Base-by-base conservation (phyloP, 2,329 filamentous ascomycete species). In the Pseudogymnoascus sp. region DNA sequence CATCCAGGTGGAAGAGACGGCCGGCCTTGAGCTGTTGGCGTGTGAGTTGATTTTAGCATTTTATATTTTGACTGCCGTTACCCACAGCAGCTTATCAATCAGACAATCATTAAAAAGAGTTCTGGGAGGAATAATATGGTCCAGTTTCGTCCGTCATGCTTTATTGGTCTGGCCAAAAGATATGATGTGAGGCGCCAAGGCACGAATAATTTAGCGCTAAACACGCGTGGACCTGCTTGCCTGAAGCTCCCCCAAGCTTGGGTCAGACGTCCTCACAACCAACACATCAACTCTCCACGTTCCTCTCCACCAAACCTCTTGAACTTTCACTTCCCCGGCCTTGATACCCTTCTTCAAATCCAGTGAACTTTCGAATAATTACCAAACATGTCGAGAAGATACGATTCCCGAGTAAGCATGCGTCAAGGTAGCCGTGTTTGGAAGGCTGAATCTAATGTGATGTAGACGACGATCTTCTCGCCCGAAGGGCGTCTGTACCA, bases 391-490 rank as follows among this genome's bases (percentile, higher is more conserved):
- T 96, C 93, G 78, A 90, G 93, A 81, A 89, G 93, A 83, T 97
- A 97, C 82, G 93, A 97, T 87, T 96, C 93, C 75, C 87, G 93
- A 82, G 93, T 96, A 83, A 78, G 88, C 80, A 77, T 65, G 66
- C 63, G 67, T 31, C 63, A 65, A 67, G 68, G 64, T 51, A 62
- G 19, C 61, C 48, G 36, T 25, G 23, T 63, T 23, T 41, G 25
- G 36, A 64, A 63, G 31, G 62, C 34, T 43, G 16, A 31, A 62
- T 65, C 71, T 74, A 65, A 75, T 48, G 60, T 34, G 36, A 61
- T 34, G n/a, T 54, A 96, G 93, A 99, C 95, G 73, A 99, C 95
- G 77, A 99, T 99, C 85, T 99, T 99, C 87, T 99, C 95, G 67
- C 95, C 95, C 66, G 95, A 99, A 81, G 95, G 95, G 69, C 93